Percentiles rank a stretch among this genome's conserved stretches.
These are phyloP conservation scores for Paraphaeosphaeria minitans DNA, from an alignment of 2,329 filamentous ascomycete species.

Conservation along the genomic window DNA sequence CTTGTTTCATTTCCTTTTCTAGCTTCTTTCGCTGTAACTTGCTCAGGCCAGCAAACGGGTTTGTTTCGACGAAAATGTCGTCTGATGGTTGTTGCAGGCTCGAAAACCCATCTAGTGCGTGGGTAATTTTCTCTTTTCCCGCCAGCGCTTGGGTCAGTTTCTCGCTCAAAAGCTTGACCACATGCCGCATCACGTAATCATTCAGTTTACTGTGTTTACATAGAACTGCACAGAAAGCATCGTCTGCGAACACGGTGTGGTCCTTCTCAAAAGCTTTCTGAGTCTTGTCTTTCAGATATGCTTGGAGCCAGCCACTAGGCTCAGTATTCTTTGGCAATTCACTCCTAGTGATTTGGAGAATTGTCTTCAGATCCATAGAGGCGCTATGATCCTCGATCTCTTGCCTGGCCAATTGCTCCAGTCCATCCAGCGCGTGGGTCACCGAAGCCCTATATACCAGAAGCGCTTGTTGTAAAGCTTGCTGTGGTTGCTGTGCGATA, in stretches of 20 bases:
- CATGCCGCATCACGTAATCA: slow-evolving; percentile 4
- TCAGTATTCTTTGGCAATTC: slow-evolving; percentile 1
- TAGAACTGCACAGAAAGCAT: slow-evolving; percentile 6
- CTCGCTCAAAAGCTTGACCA: slow-evolving; percentile 4
- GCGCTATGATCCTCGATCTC: slow-evolving; percentile 1
- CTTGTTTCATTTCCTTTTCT: background rate
- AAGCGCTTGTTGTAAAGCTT: slow-evolving; percentile 8
- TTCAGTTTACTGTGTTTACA: slow-evolving; percentile 6
- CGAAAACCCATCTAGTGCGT: background rate
- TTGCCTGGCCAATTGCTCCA: slow-evolving; percentile 5
- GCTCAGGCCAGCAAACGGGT: slow-evolving; percentile 1
- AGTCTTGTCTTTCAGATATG: slow-evolving; percentile 6
- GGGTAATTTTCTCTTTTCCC: background rate
- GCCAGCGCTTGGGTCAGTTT: slow-evolving; percentile 3
- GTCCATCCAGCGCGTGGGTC: slow-evolving; percentile 1
- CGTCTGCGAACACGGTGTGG: slow-evolving; percentile 5
- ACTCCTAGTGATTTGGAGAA: background rate
- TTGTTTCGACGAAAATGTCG: background rate
- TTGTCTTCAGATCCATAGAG: background rate
- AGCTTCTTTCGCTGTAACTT: background rate
- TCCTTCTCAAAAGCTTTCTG: slow-evolving; percentile 7
- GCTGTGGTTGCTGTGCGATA: slow-evolving; percentile 4
- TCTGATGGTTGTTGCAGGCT: background rate
- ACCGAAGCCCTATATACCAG: slow-evolving; percentile 2
- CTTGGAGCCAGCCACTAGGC: slow-evolving; percentile 2